Base-by-base conservation (phyloP, 495 filamentous ascomycete genomes). In the Podospora didyma region DNA sequence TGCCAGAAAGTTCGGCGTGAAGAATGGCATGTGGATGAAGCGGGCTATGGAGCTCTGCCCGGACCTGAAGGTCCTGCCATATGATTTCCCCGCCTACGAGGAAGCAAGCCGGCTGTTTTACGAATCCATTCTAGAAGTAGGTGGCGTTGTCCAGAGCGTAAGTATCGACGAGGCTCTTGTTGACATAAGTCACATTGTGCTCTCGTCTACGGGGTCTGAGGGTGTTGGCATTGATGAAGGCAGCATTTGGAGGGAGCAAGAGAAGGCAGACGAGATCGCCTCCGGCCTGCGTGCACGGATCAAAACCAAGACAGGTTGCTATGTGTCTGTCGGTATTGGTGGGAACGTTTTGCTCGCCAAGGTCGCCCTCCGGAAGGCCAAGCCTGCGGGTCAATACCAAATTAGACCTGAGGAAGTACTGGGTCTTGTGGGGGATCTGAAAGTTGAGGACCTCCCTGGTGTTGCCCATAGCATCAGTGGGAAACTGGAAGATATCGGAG, bases 1-100 rank as follows among this genome's bases (percentile, higher is more conserved):
- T 20, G 94, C 95, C 2, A 84, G 94, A 21, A 79, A 82, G 20
- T 92, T 82, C 62, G 94, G 92, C 0, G 78, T 97, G 50, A 96
- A 90, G 67, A 97, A 97, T 59, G 94, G 95, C 9, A 97, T 96
- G 95, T 98, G 94, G 94, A 96, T 98, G 92, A 92, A 92, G 64
- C 77, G 81, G 26, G 94, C 95, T 2, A 77, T 86, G 59, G 84
- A 92, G 57, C 73, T 91, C 12, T 98, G 92, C 69, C 87, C 92
- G 0, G 83, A 91, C 19, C 79, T 98, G 26, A 89, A 92, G 58
- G 82, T 95, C 5, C 66, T 98, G 34, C 89, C 90, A 0, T 98
- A 98, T 61, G 93, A 98, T 63, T 97, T 97, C 63, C 86, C 87
- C 6, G 91, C 83, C 0, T 98, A 98, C 60, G 95, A 97, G 73